Evolutionary conservation across 192 early-diverging fungal species (phyloP).

Genomic region (Rhizophlyctis rosea): DNA sequence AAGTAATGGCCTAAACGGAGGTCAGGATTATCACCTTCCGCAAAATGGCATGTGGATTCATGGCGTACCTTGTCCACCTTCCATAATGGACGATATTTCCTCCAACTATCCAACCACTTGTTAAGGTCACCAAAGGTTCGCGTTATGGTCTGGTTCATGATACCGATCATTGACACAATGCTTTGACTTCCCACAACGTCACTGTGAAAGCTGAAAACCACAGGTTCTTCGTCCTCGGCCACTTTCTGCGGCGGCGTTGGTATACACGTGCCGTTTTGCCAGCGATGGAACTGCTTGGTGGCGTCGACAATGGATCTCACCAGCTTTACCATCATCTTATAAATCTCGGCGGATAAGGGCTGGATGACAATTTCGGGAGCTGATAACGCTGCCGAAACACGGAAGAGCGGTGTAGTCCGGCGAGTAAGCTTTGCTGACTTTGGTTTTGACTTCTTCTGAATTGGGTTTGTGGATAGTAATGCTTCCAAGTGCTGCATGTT

Average conservation of each 20-base stretch:
- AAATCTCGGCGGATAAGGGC: constrained; percentile 53
- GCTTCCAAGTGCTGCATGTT: constrained; percentile 51
- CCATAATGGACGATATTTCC: constrained; percentile 62
- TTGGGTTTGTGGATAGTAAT: constrained; percentile 28
- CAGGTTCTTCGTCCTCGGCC: constrained; percentile 54
- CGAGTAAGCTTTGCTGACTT: constrained; percentile 11
- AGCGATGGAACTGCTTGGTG: constrained; percentile 60
- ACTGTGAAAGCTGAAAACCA: constrained; percentile 55
- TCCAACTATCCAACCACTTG: constrained; percentile 53
- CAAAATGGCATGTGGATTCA: constrained; percentile 3
- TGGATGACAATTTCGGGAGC: constrained; percentile 60
- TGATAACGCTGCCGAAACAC: constrained; percentile 53
- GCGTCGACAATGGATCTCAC: constrained; percentile 56
- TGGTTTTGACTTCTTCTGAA: constrained; percentile 22
- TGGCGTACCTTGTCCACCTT: constrained; percentile 58
- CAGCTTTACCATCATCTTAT: constrained; percentile 63
- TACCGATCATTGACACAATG: constrained; percentile 43
- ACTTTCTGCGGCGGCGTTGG: constrained; percentile 55
- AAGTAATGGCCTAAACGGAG: constrained; percentile 43
- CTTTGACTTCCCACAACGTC: constrained; percentile 48
- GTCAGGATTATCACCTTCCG: constrained; percentile 13
- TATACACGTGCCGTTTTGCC: constrained; percentile 63
- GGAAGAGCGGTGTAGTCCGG: constrained; percentile 46
- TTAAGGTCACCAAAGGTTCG: constrained; percentile 50
- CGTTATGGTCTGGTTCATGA: constrained; percentile 46